Percentiles rank a stretch among this genome's conserved stretches.
Evolutionary conservation across 176 grass and related monocot species (phyloP).

Genomic region (Ensete glaucum): DNA sequence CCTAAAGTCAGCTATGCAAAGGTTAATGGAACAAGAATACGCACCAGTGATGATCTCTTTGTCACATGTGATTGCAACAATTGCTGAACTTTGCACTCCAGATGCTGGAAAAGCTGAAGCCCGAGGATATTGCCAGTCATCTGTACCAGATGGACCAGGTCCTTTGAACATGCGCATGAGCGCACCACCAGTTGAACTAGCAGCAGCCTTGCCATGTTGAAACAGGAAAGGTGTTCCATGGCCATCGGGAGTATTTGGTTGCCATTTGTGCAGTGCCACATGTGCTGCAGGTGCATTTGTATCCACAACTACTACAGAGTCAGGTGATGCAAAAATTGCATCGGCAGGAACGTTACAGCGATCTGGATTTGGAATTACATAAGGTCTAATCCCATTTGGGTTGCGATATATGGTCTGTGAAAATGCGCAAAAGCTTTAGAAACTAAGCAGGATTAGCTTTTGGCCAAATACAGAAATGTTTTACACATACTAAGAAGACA

Average conservation of each 20-base stretch:
- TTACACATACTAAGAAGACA: not conserved
- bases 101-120: slow-evolving; percentile 81
- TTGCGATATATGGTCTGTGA: slow-evolving; percentile 96
- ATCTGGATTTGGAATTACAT: slow-evolving; percentile 72
- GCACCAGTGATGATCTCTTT: slow-evolving; percentile 87
- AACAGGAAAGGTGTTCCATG: slow-evolving; percentile 95
- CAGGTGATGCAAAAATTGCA: slow-evolving; percentile 70
- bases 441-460: not conserved
- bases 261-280: slow-evolving; percentile 91
- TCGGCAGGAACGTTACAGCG: slow-evolving; percentile 86
- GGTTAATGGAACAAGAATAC: slow-evolving; percentile 25
- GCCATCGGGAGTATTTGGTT: slow-evolving; percentile 96
- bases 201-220: slow-evolving; percentile 55
- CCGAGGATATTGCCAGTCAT: slow-evolving; percentile 71
- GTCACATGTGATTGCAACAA: slow-evolving; percentile 83
- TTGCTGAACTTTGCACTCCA: slow-evolving; percentile 51
- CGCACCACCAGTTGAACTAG: slow-evolving; percentile 55
- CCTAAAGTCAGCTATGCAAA: not conserved
- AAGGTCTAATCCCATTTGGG: slow-evolving; percentile 78
- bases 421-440: slow-evolving; percentile 8
- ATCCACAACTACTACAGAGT: slow-evolving; percentile 86
- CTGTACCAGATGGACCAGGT: slow-evolving; percentile 40
- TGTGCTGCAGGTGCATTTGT: slow-evolving; percentile 54
- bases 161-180: slow-evolving; percentile 98
- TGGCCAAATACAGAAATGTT: not conserved